Evolutionary conservation across 1,284 basidiomycete species (phyloP).

Genomic region (Xerocomus amazonicus): DNA sequence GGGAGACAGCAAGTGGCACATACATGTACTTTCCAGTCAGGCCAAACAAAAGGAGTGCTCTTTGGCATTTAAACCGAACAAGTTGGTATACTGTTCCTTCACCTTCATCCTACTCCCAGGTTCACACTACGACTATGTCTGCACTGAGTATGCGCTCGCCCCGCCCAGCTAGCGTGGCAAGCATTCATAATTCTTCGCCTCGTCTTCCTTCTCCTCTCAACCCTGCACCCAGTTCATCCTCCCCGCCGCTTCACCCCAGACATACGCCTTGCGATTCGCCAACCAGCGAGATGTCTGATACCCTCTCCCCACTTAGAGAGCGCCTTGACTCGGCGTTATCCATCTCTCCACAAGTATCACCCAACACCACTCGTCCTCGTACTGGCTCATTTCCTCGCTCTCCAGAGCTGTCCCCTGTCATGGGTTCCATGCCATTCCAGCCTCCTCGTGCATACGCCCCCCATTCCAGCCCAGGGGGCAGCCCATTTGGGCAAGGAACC

Average conservation of each 20-base stretch:
- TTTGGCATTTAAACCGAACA: constrained; percentile 12
- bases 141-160: constrained; percentile 11
- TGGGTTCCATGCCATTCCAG: constrained; percentile 1
- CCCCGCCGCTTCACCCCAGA: constrained; percentile 2
- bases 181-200: constrained; percentile 14
- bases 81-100: constrained; percentile 9
- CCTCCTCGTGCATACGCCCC: constrained; percentile 1
- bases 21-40: neutral
- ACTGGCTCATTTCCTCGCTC: constrained; percentile 19
- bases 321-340: constrained; percentile 6
- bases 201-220: constrained; percentile 21
- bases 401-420: constrained; percentile 13
- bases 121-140: constrained; percentile 5
- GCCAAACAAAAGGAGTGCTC: constrained; percentile 17
- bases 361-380: constrained; percentile 1
- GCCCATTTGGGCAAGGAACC: constrained; percentile 11
- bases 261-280: constrained; percentile 9
- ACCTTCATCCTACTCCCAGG: neutral
- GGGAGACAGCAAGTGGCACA: neutral
- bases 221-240: constrained; percentile 10
- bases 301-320: constrained; percentile 23
- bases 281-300: constrained; percentile 16
- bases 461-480: constrained; percentile 11
- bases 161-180: constrained; percentile 7
- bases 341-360: constrained; percentile 1